These are phyloP conservation scores for Melaleuca alternifolia DNA, from an alignment of 345 rosid genomes.

Conservation along the genomic window DNA sequence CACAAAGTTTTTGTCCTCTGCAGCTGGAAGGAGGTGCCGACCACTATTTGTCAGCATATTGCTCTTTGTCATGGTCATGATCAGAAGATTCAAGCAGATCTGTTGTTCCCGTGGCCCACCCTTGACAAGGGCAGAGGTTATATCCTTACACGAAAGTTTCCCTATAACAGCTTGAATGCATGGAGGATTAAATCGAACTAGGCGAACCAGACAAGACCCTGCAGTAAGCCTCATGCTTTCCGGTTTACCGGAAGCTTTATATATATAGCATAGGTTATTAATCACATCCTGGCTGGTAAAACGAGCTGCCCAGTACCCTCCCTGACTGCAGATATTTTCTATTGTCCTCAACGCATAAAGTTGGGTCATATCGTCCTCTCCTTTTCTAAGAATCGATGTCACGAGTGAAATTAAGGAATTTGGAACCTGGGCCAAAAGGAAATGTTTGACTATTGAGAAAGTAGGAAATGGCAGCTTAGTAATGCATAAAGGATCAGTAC, in stretches of 20 bases:
- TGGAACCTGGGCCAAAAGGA: conserved; percentile 53
- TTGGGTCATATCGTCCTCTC: conserved; percentile 94
- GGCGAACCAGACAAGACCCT: conserved; percentile 96
- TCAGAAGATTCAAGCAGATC: conserved; percentile 77
- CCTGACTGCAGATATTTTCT: conserved; percentile 95
- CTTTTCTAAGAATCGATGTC: conserved; percentile 82
- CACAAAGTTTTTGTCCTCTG: conserved; percentile 77
- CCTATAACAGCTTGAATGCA: conserved; percentile 68
- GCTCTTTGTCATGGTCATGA: conserved; percentile 77
- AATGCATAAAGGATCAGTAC: neutral
- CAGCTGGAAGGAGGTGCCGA: conserved; percentile 54
- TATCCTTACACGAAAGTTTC: conserved; percentile 73
- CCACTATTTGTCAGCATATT: conserved; percentile 64
- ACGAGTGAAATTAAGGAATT: conserved; percentile 89
- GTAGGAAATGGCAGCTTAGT: neutral
- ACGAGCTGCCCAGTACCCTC: conserved; percentile 77
- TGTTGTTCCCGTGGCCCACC: conserved; percentile 94
- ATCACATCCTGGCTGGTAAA: conserved; percentile 88
- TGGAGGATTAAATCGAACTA: conserved; percentile 75
- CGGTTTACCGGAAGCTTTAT: conserved; percentile 80
- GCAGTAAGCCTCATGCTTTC: conserved; percentile 95
- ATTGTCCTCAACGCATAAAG: conserved; percentile 92
- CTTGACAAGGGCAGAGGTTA: conserved; percentile 63
- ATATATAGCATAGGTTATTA: conserved; percentile 76
- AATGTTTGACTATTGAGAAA: neutral